These are phyloP conservation scores for Cajanus cajan DNA, from an alignment of 306 rosid genomes.

Conservation along the genomic window DNA sequence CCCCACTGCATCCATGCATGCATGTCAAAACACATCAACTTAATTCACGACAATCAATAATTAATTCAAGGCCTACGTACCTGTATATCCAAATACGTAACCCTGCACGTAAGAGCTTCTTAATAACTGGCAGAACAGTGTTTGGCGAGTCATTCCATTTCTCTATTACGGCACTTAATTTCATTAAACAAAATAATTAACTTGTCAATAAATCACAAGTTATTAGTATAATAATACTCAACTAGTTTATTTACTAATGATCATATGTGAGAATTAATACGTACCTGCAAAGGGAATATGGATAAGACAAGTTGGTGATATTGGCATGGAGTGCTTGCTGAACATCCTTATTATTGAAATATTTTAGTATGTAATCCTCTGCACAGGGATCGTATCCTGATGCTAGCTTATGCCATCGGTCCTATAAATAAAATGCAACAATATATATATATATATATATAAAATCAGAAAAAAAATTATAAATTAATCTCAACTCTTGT, in stretches of 20 bases:
- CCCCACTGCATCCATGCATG: slow-evolving; percentile 58
- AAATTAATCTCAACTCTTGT: too few relatives aligned
- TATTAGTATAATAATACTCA: too few relatives aligned
- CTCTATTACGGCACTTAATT: slow-evolving; percentile 47
- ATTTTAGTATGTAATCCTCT: slow-evolving; percentile 39
- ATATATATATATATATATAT: too few relatives aligned
- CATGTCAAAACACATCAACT: background rate
- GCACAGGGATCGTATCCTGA: slow-evolving; percentile 68
- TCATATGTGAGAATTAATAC: background rate
- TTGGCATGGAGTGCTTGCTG: slow-evolving; percentile 68
- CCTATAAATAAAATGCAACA: slow-evolving; percentile 38
- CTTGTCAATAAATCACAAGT: background rate
- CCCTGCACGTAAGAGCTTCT: slow-evolving; percentile 51
- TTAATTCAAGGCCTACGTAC: slow-evolving; percentile 34
- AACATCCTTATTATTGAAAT: slow-evolving; percentile 59
- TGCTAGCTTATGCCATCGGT: slow-evolving; percentile 51
- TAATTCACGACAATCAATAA: too few relatives aligned
- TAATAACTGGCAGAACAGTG: slow-evolving; percentile 49
- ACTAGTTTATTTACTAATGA: too few relatives aligned
- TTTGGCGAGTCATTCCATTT: slow-evolving; percentile 54
- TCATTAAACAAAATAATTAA: background rate
- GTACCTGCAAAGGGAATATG: slow-evolving; percentile 58
- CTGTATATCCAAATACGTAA: slow-evolving; percentile 70
- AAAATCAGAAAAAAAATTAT: too few relatives aligned
- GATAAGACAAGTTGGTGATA: slow-evolving; percentile 50